Base-by-base conservation (phyloP, 73 alveolate species). In the Blepharisma stoltei region DNA sequence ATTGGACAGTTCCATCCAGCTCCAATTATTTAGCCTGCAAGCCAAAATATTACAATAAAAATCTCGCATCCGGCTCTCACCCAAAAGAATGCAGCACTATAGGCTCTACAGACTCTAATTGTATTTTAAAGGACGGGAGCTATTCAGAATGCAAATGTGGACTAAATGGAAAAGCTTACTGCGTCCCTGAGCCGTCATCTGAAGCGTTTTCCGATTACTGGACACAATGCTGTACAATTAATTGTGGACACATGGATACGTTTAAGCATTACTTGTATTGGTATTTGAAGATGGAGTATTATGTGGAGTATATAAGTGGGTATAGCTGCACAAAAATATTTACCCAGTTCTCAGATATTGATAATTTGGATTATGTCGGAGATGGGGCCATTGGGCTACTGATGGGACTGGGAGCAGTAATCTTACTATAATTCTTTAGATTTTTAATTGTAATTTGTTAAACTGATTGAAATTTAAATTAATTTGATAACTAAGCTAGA, bases 61-160 rank as follows among this genome's bases (percentile, higher is more conserved):
- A n/a, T 14, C 46, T 60, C 18, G 23, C 18, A 60, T 14, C 37
- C 0, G 73, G 73, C n/a, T 8, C n/a, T 38, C 23, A 14, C 23
- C 73, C 73, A 11, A 60, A 60, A 60, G 49, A 60, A 60, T 60
- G 73, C 46, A 18, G 47, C 0, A 14, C 0, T 2, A 14, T 2
- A 1, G 73, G 73, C 18, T 60, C 0, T 25, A 18, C 49, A 20
- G 73, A 60, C 5, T 25, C 37, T 2, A 25, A 4, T 25, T 60
- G 73, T 25, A 18, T 60, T n/a, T 4, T 60, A 9, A 38, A 60
- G 23, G 73, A 60, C 23, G 73, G 73, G 45, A 1, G 6, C 14
- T 20, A 14, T 60, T n/a, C 23, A 9, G 73, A 60, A 25, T 60
- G 73, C 23, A 14, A 25, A 60, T 60, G 73, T 60, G 73, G 73